Evolutionary conservation across 2,329 filamentous ascomycete genomes (phyloP).

Genomic region (Diaporthe amygdali): DNA sequence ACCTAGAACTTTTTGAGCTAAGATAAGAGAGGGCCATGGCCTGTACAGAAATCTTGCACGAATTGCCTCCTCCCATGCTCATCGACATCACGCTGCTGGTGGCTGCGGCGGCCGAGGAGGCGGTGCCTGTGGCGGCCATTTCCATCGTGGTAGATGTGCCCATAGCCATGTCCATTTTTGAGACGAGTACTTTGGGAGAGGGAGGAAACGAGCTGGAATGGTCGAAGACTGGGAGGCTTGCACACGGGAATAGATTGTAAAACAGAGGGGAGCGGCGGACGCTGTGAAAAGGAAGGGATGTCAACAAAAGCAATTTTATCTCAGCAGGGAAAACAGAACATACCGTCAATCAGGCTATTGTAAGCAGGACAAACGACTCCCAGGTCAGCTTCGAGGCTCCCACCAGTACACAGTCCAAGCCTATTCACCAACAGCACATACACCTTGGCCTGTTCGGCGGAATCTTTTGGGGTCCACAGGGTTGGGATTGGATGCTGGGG

Average conservation of each 20-base stretch:
- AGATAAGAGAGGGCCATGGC: neutral
- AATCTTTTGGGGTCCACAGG: neutral
- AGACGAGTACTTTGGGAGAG: too few species aligned
- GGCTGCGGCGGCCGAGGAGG: neutral
- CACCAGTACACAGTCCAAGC: neutral
- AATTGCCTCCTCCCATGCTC: slow-evolving; percentile 2
- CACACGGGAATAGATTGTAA: too few species aligned
- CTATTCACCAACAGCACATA: neutral
- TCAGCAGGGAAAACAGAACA: neutral
- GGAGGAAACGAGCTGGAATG: neutral
- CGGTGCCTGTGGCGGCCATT: neutral
- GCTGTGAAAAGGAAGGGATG: neutral
- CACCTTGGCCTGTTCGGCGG: neutral
- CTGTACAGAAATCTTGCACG: slow-evolving; percentile 4
- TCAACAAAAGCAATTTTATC: too few species aligned
- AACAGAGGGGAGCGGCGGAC: neutral
- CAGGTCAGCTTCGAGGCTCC: neutral
- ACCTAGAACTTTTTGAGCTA: too few species aligned
- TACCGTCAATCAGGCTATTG: neutral
- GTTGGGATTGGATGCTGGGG: neutral
- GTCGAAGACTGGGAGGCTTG: neutral
- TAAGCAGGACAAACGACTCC: neutral
- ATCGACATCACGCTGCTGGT: slow-evolving; percentile 9
- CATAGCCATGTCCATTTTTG: neutral
- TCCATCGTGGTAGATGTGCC: neutral